These are phyloP conservation scores for Diaporthe australafricana DNA, from an alignment of 2,329 filamentous ascomycete species.

Conservation along the genomic window DNA sequence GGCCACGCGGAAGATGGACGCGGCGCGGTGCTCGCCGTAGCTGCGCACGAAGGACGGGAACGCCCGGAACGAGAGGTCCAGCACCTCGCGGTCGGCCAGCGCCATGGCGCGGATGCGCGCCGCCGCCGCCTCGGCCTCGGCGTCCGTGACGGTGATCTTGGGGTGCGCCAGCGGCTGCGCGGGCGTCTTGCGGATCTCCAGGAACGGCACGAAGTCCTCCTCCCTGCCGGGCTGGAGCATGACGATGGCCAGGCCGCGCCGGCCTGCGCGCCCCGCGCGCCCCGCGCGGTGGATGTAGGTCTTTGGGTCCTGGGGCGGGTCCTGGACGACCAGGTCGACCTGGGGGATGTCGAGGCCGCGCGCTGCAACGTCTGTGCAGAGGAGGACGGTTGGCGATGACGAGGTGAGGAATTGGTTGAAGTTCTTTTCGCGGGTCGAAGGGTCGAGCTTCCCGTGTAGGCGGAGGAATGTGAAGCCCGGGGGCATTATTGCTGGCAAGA, in stretches of 20 bases:
- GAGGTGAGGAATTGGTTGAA: conserved; percentile 83
- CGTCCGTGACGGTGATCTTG: conserved; percentile 65
- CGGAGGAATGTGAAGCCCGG: conserved; percentile 77
- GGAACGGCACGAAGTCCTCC: conserved; percentile 89
- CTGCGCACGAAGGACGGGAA: conserved; percentile 95
- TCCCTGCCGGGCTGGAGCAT: conserved; percentile 88
- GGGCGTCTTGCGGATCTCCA: conserved; percentile 88
- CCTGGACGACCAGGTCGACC: conserved; percentile 92
- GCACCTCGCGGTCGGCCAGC: conserved; percentile 71
- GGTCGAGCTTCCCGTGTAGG: conserved; percentile 91
- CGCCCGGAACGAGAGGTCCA: conserved; percentile 89
- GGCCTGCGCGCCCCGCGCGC: conserved; percentile 87
- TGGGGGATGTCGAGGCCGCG: conserved; percentile 91
- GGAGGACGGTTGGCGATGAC: conserved; percentile 79
- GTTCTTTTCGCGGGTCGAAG: conserved; percentile 89
- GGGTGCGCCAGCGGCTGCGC: conserved; percentile 73
- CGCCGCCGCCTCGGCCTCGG: conserved; percentile 63
- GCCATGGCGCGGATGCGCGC: conserved; percentile 49
- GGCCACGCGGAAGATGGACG: conserved; percentile 85
- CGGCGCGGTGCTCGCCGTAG: conserved; percentile 91
- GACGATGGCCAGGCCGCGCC: conserved; percentile 85
- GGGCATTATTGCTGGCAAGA: conserved; percentile 80
- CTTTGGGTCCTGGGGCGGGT: conserved; percentile 87
- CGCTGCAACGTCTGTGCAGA: conserved; percentile 93
- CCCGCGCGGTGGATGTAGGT: conserved; percentile 95